Conservation (phyloP, 768 basidiomycete species). For the Cyclocybe aegerita region DNA sequence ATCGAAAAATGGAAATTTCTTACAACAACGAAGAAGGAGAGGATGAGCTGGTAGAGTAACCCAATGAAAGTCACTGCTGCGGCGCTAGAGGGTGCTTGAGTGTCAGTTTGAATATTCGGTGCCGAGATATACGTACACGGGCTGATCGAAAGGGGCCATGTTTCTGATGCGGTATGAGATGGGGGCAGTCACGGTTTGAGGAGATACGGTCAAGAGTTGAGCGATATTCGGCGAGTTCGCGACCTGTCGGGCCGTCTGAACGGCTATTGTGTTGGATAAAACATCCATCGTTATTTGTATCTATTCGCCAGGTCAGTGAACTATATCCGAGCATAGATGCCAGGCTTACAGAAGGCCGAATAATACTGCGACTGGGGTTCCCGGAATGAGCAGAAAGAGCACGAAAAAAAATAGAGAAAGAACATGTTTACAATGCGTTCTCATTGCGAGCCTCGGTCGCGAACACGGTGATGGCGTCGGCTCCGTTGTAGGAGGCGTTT, state of each 20-base stretch:
- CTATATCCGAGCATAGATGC: neutral
- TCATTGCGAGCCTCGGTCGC: conserved; percentile 54
- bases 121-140: conserved; percentile 44
- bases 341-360: conserved; percentile 28
- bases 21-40: conserved; percentile 45
- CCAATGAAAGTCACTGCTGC: conserved; percentile 53
- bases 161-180: conserved; percentile 49
- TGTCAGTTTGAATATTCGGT: neutral
- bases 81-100: conserved; percentile 32
- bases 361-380: conserved; percentile 28
- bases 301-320: conserved; percentile 13
- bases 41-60: conserved; percentile 49
- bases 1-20: conserved; percentile 7
- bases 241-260: conserved; percentile 26
- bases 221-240: conserved; percentile 27
- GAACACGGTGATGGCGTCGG: conserved; percentile 48
- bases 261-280: conserved; percentile 33
- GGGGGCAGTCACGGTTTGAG: conserved; percentile 48
- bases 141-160: conserved; percentile 54
- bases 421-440: conserved; percentile 51
- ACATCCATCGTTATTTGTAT: conserved; percentile 34
- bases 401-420: neutral
- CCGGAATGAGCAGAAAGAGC: neutral
- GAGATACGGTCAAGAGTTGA: conserved; percentile 42
- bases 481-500: conserved; percentile 46